Evolutionary conservation across 2,329 filamentous ascomycete species (phyloP), one percentile per base, ranked within the genome.

Genomic region (Coleophoma eucalyptorum): DNA sequence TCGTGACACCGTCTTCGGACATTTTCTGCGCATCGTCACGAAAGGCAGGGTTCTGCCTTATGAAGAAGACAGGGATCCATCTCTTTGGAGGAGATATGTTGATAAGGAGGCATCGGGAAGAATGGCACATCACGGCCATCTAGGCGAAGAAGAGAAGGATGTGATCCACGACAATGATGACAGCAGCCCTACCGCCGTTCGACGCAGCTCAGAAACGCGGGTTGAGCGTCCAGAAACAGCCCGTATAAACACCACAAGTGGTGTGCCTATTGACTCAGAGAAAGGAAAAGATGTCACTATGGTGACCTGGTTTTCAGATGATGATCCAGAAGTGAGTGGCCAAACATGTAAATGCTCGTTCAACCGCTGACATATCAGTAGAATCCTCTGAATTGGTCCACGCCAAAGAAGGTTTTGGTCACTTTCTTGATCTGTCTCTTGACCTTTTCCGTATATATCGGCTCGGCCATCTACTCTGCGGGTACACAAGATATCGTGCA

Each of bases 271-370:
- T 13, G 76, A 81, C 59, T 67, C 71, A 1, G 78, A 81, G 56
- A 80, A 79, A 55, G 76, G 77, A 1, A 69, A 64, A 52, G 75
- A 81, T 59, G 59, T 71, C 7, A 64, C 74, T 49, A 62, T 82
- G 5, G 70, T 82, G 6, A 67, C 71, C 34, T 82, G 78, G 78
- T 77, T 69, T 56, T 74, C 72, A 1, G 66, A 70, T 0, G 59
- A 75, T 50, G 78, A 80, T 57, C 65, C 65, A 49, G 71, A 72
- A 58, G 70, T 69, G 54, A 41, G 59, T 50, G 52, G 58, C 48
- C 7, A 5, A 1, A 8, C 1, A 4, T 12, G 3, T 42, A 61
- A 55, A 69, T 70, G 31, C 67, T 64, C 7, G 18, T 12, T 18
- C 21, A 21, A 20, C 12, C 20, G 3, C 61, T 63, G 38, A 73